phyloP scores from a whole-genome alignment of 23 red algal species.

The Cyanidium caldarium region DNA sequence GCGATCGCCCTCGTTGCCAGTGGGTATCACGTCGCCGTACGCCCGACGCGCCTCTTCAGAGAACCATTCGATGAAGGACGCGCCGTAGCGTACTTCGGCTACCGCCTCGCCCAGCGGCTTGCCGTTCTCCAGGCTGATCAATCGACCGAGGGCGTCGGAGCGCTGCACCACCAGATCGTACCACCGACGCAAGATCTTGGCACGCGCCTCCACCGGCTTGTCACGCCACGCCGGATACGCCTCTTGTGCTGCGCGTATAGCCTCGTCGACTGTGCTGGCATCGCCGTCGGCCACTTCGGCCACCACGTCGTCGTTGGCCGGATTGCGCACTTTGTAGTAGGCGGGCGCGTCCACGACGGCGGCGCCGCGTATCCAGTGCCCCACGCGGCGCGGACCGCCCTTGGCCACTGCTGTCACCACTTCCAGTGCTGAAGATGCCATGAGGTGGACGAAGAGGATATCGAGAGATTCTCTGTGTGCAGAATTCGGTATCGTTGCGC shows the following conservation, averaged over 20 bases:
- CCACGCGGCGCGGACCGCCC: too few relatives aligned
- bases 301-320: slow-evolving; percentile 11
- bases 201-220: slow-evolving; percentile 20
- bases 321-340: slow-evolving; percentile 23
- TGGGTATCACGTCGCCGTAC: slow-evolving; percentile 13
- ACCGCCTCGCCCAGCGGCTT: slow-evolving; percentile 69
- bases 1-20: neutral
- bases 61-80: slow-evolving; percentile 59
- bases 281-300: slow-evolving; percentile 16
- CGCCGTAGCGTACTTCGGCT: slow-evolving; percentile 58
- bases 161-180: slow-evolving; percentile 27
- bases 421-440: too few relatives aligned
- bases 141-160: slow-evolving; percentile 32
- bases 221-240: slow-evolving; percentile 31
- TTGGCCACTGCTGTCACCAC: too few relatives aligned
- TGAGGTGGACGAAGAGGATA: too few relatives aligned
- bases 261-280: slow-evolving; percentile 4
- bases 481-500: too few relatives aligned
- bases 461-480: too few relatives aligned
- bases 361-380: too few relatives aligned
- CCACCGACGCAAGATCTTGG: slow-evolving; percentile 22
- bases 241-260: slow-evolving; percentile 10
- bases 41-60: slow-evolving; percentile 24
- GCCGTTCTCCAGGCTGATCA: slow-evolving; percentile 74
- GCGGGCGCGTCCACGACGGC: too few relatives aligned